A percentile compares a stretch with the other conserved stretches of the same genome.
phyloP scores from a whole-genome alignment of 2,329 filamentous ascomycete species.

The Harringtonia aguacate region DNA sequence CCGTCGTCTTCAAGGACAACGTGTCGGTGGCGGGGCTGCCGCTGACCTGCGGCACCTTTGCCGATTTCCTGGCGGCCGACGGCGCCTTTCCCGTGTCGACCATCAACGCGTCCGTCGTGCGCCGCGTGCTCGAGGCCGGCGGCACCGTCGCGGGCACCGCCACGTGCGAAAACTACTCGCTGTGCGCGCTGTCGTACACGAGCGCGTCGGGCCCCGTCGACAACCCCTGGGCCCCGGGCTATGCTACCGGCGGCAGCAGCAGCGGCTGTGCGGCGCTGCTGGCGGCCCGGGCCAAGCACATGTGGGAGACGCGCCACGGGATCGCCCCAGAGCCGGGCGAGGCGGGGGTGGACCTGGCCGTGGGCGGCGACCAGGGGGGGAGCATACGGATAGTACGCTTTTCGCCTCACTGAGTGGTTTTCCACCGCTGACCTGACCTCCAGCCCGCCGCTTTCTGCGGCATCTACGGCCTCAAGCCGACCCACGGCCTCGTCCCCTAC shows the following conservation, averaged over 20 bases:
- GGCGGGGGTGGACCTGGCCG: slow-evolving; percentile 7
- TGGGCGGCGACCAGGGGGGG: slow-evolving; percentile 61
- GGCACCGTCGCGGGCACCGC: slow-evolving; percentile 60
- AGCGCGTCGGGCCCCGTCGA: slow-evolving; percentile 62
- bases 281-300: slow-evolving; percentile 14
- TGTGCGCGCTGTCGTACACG: slow-evolving; percentile 44
- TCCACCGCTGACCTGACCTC: not conserved
- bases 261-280: slow-evolving; percentile 49
- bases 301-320: slow-evolving; percentile 6
- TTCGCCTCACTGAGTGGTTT: not conserved
- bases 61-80: slow-evolving; percentile 22
- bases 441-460: slow-evolving; percentile 27
- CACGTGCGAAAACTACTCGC: slow-evolving; percentile 62
- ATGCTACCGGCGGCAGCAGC: slow-evolving; percentile 69
- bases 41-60: slow-evolving; percentile 42
- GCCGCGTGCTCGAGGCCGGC: slow-evolving; percentile 43
- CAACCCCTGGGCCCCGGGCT: slow-evolving; percentile 62
- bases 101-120: slow-evolving; percentile 33
- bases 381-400: slow-evolving; percentile 49
- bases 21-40: slow-evolving; percentile 55
- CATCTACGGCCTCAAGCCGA: slow-evolving; percentile 34
- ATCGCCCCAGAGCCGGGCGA: slow-evolving; percentile 53
- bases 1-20: slow-evolving; percentile 66
- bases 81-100: slow-evolving; percentile 57
- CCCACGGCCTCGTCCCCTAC: slow-evolving; percentile 37